Base-by-base conservation (phyloP, 148 eudicot genomes). In the Drosera capensis region DNA sequence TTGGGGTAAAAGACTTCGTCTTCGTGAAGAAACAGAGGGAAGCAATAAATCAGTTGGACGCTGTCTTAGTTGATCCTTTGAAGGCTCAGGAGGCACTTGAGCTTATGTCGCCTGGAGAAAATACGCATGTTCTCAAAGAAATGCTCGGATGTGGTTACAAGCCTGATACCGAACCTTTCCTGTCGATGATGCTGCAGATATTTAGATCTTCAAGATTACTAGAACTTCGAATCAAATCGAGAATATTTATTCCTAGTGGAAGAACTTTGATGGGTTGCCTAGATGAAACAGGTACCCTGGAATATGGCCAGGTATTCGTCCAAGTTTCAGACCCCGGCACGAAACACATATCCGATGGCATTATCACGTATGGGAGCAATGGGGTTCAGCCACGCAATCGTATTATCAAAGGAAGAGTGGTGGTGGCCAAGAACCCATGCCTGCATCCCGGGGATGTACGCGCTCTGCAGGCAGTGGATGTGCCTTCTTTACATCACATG, bases 391-490 rank as follows among this genome's bases (percentile, higher is more conserved):
- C 49, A n/a, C 13, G 7, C 4, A 26, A 17, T 39, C 40, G 18
- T 34, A 52, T 68, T 42, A 54, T 68, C 37, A 44, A 22, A 29
- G 78, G 81, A 9, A 71, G 57, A 29, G 74, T 81, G 14, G 76
- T 68, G 16, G 85, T 81, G 46, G 92, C 92, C 0, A 81, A 81
- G 65, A 81, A 81, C 61, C 92, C 92, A 8, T 81, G 92, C 41
- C 58, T 81, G 47, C 92, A 81, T 24, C 92, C 92, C 13, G 92
- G 92, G 23, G 92, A 81, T 52, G 65, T 77, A 15, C 92, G 85
- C 45, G 71, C 74, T 45, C 46, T 81, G 17, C 58, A 13, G 40
- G 92, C 85, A 6, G 70, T 81, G 19, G 49, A 77, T 55, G 78
- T 74, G 34, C 80, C 77, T 14, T 62, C 73, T 29, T 65, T 81